Base-by-base conservation (phyloP, 176 grass and related monocot species). In the Coix lacrymajobi region DNA sequence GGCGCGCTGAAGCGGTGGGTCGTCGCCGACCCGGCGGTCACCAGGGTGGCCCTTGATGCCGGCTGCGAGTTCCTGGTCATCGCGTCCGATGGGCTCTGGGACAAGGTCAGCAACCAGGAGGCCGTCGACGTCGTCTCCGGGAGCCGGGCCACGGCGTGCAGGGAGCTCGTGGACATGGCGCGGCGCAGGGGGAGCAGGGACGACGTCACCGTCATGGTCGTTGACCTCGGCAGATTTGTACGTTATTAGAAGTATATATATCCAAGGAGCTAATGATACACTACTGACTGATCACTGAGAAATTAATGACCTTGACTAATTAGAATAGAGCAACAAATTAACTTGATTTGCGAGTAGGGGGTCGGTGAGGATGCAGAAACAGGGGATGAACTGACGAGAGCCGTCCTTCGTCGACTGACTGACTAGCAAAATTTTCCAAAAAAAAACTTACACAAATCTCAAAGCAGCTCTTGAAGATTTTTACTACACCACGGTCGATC, bases 81-180 rank as follows among this genome's bases (percentile, higher is more conserved):
- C 33, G 94, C 94, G 16, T 97, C 94, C 11, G 94, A 94, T 16
- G 94, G 94, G 22, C 83, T 92, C 14, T 97, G 94, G 94, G 88
- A 90, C 49, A 97, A 94, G 92, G 92, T 97, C 39, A 67, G 38
- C 66, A 86, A 98, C 80, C 92, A 95, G 79, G 96, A 98, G 84
- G 96, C 89, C 28, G 90, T 98, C 11, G 87, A 95, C 65, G 86
- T 31, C n/a, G 82, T 98, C 37, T 25, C 76, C 0, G 58, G 69
- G 13, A 45, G 6, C 40, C 62, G 3, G 16, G 60, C 2, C 58
- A 62, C 16, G 36, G 38, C 60, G 8, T 91, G 92, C 91, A 79
- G 81, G 70, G 86, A 94, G 7, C 86, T 94, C 0, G 89, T 89
- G 26, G 84, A 89, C 30, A 67, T 92, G 81, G 83, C 96, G 36